Evolutionary conservation across 1,284 basidiomycete genomes (phyloP), one percentile per base, ranked within the genome.

Genomic region (Ganoderma lucidum): DNA sequence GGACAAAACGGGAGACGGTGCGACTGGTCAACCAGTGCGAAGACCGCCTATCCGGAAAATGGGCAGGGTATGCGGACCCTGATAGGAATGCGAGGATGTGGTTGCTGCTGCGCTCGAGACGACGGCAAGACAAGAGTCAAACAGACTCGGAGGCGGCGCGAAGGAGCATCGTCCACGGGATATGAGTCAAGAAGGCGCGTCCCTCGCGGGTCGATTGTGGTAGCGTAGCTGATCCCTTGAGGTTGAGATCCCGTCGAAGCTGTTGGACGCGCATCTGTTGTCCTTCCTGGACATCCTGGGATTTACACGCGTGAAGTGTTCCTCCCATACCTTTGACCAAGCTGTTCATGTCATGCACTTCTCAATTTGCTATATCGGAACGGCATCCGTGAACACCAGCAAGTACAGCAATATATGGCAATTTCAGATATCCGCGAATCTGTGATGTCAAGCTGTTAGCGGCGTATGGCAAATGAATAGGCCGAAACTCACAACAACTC

Each of bases 61-160:
- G 39, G 41, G 63, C 51, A 70, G 65, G 55, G 37, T 44, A 42
- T 61, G 39, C 15, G 59, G 59, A 53, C 63, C 62, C 39, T 71
- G 67, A 67, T 67, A 67, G 72, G 70, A 71, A 70, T 70, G 68
- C 68, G 59, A 68, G 68, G 64, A 70, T 62, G 63, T 48, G 58
- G 62, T 62, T 64, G 68, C 64, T 64, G 68, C 64, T 68, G 70
- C 67, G 70, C 64, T 35, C 65, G 60, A 61, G 62, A 60, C 63
- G 32, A 41, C 58, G 53, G 62, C 48, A 63, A 58, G 64, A 69
- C 67, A 63, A 67, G 65, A 69, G 66, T 64, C 64, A 68, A 64
- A 41, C 58, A 41, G 64, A 66, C 42, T 64, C 58, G 62, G 56
- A 42, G 44, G 67, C 35, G 53, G 28, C 59, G 62, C 62, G 45